These are phyloP conservation scores for Fomitopsis palustris DNA, from an alignment of 1,284 basidiomycete genomes.

Conservation along the genomic window DNA sequence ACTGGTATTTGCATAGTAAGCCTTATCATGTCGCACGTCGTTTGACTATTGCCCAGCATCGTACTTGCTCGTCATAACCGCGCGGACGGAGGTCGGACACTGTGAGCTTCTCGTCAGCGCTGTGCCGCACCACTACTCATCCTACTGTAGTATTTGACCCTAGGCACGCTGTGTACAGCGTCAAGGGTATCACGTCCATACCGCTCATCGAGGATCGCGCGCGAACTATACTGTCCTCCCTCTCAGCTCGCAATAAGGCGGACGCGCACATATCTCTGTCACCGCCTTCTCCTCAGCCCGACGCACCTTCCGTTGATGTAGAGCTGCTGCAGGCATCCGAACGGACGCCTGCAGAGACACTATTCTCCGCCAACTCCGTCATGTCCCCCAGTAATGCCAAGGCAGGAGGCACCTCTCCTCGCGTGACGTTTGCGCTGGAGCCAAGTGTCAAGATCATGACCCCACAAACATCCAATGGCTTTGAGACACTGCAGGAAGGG, in stretches of 20 bases:
- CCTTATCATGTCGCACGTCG: not conserved
- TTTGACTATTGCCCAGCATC: slow-evolving; percentile 45
- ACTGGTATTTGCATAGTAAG: slow-evolving; percentile 45
- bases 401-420: slow-evolving; percentile 19
- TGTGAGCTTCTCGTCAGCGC: slow-evolving; percentile 39
- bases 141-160: slow-evolving; percentile 55
- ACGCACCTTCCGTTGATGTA: slow-evolving; percentile 5
- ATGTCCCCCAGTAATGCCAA: slow-evolving; percentile 3
- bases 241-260: slow-evolving; percentile 45
- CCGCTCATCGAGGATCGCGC: slow-evolving; percentile 64
- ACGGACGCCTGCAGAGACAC: slow-evolving; percentile 11
- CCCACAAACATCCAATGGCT: slow-evolving; percentile 25
- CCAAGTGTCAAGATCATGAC: slow-evolving; percentile 40
- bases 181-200: slow-evolving; percentile 65
- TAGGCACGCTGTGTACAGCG: slow-evolving; percentile 54
- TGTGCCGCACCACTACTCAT: not conserved
- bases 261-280: slow-evolving; percentile 44
- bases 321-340: not conserved
- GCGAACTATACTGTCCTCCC: slow-evolving; percentile 41
- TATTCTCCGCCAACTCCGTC: not conserved
- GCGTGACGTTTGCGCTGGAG: slow-evolving; percentile 46
- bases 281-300: slow-evolving; percentile 16
- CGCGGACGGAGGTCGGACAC: slow-evolving; percentile 55
- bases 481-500: slow-evolving; percentile 17
- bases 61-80: slow-evolving; percentile 66